phyloP scores from a whole-genome alignment of 2,329 filamentous ascomycete species.

The Fusarium sp. region DNA sequence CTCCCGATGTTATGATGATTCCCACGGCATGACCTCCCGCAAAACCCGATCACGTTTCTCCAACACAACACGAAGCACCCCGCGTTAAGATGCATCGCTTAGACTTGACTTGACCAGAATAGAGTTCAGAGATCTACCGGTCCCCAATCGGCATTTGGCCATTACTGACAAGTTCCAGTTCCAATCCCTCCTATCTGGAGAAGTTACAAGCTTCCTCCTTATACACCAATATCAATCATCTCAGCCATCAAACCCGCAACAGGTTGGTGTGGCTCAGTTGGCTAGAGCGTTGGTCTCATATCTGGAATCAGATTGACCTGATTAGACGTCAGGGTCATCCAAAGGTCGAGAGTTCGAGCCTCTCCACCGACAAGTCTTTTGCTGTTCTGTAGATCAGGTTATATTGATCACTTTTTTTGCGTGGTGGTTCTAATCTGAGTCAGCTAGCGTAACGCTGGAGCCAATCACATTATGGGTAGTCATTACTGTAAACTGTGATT shows the following conservation, averaged over 20 bases:
- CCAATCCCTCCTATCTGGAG: fast-evolving
- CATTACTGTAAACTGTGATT: too few relatives aligned
- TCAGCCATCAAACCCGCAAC: conserved; percentile 17
- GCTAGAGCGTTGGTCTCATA: conserved; percentile 48
- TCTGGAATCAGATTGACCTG: conserved; percentile 33
- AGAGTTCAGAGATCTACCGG: background rate
- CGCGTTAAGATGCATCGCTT: background rate
- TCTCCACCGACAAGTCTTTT: conserved; percentile 41
- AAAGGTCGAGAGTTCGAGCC: conserved; percentile 48
- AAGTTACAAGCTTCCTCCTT: background rate
- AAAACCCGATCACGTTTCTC: conserved; percentile 37
- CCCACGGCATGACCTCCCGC: conserved; percentile 20
- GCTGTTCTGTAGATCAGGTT: background rate
- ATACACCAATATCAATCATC: background rate
- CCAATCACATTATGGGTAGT: too few relatives aligned
- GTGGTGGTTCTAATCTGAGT: too few relatives aligned
- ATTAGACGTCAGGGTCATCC: conserved; percentile 39
- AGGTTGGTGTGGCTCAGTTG: conserved; percentile 46
- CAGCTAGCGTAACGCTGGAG: too few relatives aligned
- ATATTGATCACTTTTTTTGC: background rate
- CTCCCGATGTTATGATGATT: conserved; percentile 15
- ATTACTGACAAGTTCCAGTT: too few relatives aligned
- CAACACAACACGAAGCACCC: conserved; percentile 1
- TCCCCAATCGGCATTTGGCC: background rate
- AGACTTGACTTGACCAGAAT: background rate